These are phyloP conservation scores for Pythium dissimile DNA, from an alignment of 352 stramenopile species.

Conservation along the genomic window DNA sequence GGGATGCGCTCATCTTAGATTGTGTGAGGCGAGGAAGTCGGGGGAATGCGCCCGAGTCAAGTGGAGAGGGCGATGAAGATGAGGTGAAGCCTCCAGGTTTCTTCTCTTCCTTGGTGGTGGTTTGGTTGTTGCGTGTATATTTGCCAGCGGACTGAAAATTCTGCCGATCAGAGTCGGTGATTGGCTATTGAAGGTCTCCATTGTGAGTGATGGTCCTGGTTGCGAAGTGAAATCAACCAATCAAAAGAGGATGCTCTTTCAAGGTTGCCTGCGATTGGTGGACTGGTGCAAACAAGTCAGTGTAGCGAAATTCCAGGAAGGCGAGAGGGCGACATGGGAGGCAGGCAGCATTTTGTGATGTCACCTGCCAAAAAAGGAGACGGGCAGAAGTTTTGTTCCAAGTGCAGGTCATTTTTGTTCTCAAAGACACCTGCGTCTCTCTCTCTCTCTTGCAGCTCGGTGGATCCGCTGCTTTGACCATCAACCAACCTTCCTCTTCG, in stretches of 20 bases:
- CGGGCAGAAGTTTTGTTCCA: not conserved
- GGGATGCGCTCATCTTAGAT: conserved; percentile 14
- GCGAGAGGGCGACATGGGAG: not conserved
- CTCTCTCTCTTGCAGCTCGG: too few relatives aligned
- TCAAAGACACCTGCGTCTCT: too few relatives aligned
- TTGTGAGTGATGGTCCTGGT: conserved; percentile 29
- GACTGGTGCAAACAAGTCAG: conserved; percentile 19
- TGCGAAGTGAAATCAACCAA: too few relatives aligned
- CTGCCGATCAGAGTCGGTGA: conserved; percentile 19
- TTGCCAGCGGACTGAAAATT: conserved; percentile 36
- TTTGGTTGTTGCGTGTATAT: too few relatives aligned
- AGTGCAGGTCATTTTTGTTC: too few relatives aligned
- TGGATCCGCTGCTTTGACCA: too few relatives aligned
- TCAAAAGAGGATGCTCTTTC: not conserved
- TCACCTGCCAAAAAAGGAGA: not conserved
- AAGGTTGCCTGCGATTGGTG: conserved; percentile 26
- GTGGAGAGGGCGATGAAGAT: not conserved
- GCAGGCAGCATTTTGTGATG: not conserved
- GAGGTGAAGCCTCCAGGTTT: too few relatives aligned
- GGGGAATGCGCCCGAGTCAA: conserved; percentile 14
- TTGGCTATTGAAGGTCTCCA: conserved; percentile 24
- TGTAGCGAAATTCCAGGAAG: not conserved
- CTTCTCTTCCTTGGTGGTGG: too few relatives aligned
- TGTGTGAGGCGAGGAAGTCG: conserved; percentile 3
- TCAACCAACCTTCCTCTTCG: too few relatives aligned